phyloP scores from a whole-genome alignment of 2,329 filamentous ascomycete species.

The Monosporascus sp. region DNA sequence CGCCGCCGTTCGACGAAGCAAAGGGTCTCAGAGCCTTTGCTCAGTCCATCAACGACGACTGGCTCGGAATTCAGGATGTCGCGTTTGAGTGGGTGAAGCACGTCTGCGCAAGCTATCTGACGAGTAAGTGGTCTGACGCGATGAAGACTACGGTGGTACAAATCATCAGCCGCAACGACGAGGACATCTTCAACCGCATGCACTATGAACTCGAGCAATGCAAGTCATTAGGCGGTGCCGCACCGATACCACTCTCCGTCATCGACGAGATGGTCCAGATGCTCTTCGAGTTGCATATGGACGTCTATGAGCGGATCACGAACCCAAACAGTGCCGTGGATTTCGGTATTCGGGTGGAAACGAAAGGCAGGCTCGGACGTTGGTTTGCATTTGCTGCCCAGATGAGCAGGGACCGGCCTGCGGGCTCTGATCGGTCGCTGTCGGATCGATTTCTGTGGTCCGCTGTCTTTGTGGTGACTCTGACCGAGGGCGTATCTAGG shows the following conservation, averaged over 20 bases:
- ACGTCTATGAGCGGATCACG: constrained; percentile 54
- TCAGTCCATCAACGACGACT: constrained; percentile 39
- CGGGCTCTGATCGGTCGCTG: constrained; percentile 32
- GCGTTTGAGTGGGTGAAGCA: constrained; percentile 52
- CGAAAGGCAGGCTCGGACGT: constrained; percentile 42
- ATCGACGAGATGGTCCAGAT: constrained; percentile 47
- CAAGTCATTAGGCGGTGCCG: constrained; percentile 10
- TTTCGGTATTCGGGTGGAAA: constrained; percentile 40
- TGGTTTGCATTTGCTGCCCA: constrained; percentile 48
- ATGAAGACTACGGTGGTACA: constrained; percentile 54
- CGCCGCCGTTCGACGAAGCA: constrained; percentile 45
- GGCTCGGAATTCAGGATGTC: constrained; percentile 51
- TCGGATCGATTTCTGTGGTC: constrained; percentile 54
- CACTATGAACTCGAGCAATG: constrained; percentile 33
- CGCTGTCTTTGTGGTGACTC: constrained; percentile 46
- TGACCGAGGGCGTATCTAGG: constrained; percentile 46
- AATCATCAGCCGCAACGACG: constrained; percentile 49
- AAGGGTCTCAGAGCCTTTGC: constrained; percentile 49
- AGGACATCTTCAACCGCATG: constrained; percentile 43
- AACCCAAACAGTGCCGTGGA: constrained; percentile 52
- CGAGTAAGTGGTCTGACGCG: constrained; percentile 51
- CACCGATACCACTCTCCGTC: constrained; percentile 15
- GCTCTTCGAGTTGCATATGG: constrained; percentile 57
- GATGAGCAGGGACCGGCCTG: constrained; percentile 32
- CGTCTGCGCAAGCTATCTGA: constrained; percentile 45